Percentiles rank a stretch among this genome's conserved stretches.
These are phyloP conservation scores for Tolypocladium tropicale DNA, from an alignment of 2,329 filamentous ascomycete genomes.

Conservation along the genomic window DNA sequence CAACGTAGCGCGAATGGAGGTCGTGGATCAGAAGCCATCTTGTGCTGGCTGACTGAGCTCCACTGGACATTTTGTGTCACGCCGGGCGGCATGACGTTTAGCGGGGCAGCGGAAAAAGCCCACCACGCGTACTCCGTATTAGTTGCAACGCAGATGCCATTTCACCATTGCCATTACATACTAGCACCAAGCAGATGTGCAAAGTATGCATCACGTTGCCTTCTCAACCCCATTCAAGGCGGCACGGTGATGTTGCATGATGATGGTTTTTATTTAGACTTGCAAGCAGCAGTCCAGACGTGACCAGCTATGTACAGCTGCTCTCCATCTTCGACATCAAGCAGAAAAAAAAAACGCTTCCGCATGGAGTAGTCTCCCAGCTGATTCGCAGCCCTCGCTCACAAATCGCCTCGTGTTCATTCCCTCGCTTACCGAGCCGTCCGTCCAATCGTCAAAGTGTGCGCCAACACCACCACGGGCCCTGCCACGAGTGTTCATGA, in stretches of 20 bases:
- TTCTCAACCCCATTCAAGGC: neutral
- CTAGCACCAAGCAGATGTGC: no score
- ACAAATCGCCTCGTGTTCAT: neutral
- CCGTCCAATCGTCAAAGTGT: slow-evolving; percentile 3
- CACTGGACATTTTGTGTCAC: slow-evolving; percentile 1
- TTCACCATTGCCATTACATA: no score
- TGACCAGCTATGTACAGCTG: neutral
- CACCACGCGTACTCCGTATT: neutral
- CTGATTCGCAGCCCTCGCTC: neutral
- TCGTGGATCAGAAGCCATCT: neutral
- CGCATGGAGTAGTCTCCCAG: neutral
- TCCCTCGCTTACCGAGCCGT: neutral
- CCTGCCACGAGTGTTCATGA: slow-evolving; percentile 5
- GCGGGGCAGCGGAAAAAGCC: neutral
- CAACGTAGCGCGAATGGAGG: neutral
- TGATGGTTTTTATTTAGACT: neutral
- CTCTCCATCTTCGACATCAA: neutral
- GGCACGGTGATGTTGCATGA: neutral
- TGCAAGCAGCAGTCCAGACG: neutral
- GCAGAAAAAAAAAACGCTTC: neutral
- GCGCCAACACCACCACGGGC: neutral
- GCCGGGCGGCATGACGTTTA: neutral
- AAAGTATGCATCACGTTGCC: no score
- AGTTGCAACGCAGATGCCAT: no score
- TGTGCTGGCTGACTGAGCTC: neutral